phyloP scores from a whole-genome alignment of 2,329 filamentous ascomycete species.

The Emergomyces pasteurianus region DNA sequence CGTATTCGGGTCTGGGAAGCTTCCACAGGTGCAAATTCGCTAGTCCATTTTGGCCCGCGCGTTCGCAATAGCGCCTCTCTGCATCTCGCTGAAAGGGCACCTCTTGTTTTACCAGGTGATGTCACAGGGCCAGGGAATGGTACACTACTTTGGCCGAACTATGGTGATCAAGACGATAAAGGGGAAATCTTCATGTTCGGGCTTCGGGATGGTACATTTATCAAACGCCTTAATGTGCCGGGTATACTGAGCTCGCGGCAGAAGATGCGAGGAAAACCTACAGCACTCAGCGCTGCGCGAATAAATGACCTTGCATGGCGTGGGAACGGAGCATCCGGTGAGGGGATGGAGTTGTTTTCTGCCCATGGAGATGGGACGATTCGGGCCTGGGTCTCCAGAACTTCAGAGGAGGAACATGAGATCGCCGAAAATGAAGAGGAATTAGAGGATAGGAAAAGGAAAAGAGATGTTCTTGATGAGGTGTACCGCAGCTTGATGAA shows the following conservation, averaged over 20 bases:
- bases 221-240: slow-evolving; percentile 59
- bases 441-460: slow-evolving; percentile 46
- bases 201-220: slow-evolving; percentile 60
- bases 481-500: slow-evolving; percentile 68
- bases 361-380: slow-evolving; percentile 78
- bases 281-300: slow-evolving; percentile 44
- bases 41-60: slow-evolving; percentile 75
- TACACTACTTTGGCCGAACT: slow-evolving; percentile 70
- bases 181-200: slow-evolving; percentile 67
- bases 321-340: slow-evolving; percentile 45
- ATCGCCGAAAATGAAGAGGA: slow-evolving; percentile 38
- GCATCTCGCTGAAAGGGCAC: slow-evolving; percentile 48
- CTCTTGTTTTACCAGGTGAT: slow-evolving; percentile 52
- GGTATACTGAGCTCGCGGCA: slow-evolving; percentile 33
- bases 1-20: slow-evolving; percentile 81
- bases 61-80: slow-evolving; percentile 55
- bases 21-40: slow-evolving; percentile 67
- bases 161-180: slow-evolving; percentile 50
- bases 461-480: slow-evolving; percentile 67
- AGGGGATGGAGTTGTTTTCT: slow-evolving; percentile 62
- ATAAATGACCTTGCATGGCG: slow-evolving; percentile 69
- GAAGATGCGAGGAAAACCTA: slow-evolving; percentile 28
- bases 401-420: slow-evolving; percentile 39
- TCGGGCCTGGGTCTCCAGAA: slow-evolving; percentile 58
- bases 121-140: slow-evolving; percentile 48